Base-by-base conservation (phyloP, 495 filamentous ascomycete genomes). In the Lasiosphaeriaceae sp. region DNA sequence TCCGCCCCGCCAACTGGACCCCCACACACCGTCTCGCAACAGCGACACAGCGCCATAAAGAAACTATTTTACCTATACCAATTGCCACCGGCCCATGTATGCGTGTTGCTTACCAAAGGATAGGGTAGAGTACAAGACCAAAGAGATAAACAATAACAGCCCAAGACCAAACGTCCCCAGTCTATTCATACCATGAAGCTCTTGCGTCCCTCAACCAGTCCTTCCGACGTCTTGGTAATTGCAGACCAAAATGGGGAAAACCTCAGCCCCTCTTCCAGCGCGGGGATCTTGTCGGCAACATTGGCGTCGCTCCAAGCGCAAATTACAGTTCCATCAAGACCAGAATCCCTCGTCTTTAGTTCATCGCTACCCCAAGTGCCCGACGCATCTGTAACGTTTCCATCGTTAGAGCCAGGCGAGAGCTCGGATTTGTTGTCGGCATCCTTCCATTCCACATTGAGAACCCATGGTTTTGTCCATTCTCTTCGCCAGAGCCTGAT, bases 231-330 rank as follows among this genome's bases (percentile, higher is more conserved):
- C 71, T 96, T 96, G 19, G 81, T 83, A 31, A 89, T 71, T 11
- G 86, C 87, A 8, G 84, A 84, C 94, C 94, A 98, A 2, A 69
- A 72, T 1, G 94, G 94, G 55, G 79, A 76, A 74, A 84, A 97
- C 69, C 84, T 79, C 52, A 78, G 73, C 19, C 87, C 82, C 72
- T 98, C 94, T 61, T 94, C 89, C 31, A 94, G 79, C 14, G 94
- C 94, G 0, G 94, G 91, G 49, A 98, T 93, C 8, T 77, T 72
- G 2, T 85, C 87, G 11, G 68, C 66, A 11, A 72, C 75, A 60
- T 96, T 96, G 26, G 81, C 84, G 74, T 97, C 94, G 61, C 85
- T 89, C 94, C 94, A 98, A 16, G 90, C 70, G 75, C 93, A 97
- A 11, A 88, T 79, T 3, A 92, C 83, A 46, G 75, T 77, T 0